These are phyloP conservation scores for Apiotrichum domesticum DNA, from an alignment of 1,284 basidiomycete genomes.

Conservation along the genomic window DNA sequence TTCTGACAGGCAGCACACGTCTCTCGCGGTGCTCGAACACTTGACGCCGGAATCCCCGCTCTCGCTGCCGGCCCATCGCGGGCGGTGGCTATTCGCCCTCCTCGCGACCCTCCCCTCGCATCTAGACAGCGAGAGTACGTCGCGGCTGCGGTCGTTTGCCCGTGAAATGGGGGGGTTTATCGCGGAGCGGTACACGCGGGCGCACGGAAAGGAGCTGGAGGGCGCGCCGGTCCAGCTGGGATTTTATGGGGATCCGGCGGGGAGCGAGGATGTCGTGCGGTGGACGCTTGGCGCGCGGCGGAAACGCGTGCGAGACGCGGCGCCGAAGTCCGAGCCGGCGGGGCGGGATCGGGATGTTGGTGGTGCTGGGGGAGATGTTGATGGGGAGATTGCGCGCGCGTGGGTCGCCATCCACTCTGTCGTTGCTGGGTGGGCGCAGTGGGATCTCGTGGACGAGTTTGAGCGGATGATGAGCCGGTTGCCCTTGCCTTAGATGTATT, in stretches of 20 bases:
- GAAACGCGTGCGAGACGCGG: too few species aligned
- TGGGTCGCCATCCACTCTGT: slow-evolving; percentile 77
- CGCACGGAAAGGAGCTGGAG: background rate
- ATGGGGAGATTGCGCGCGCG: slow-evolving; percentile 50
- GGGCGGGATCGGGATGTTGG: background rate
- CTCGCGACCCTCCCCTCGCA: slow-evolving; percentile 66
- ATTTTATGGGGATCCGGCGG: slow-evolving; percentile 5
- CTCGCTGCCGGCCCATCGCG: slow-evolving; percentile 55
- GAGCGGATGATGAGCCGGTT: slow-evolving; percentile 44
- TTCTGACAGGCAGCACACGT: slow-evolving; percentile 21
- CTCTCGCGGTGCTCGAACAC: slow-evolving; percentile 22
- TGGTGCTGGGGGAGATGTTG: slow-evolving; percentile 12
- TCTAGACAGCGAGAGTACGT: slow-evolving; percentile 71
- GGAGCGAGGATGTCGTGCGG: background rate
- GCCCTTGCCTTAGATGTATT: background rate
- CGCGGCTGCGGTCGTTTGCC: slow-evolving; percentile 67
- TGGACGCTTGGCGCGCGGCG: background rate
- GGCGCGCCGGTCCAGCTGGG: slow-evolving; percentile 6
- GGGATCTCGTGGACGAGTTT: slow-evolving; percentile 72
- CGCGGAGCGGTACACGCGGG: slow-evolving; percentile 32
- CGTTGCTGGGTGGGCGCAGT: slow-evolving; percentile 73
- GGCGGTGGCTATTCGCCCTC: slow-evolving; percentile 76
- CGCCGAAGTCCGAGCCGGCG: too few species aligned
- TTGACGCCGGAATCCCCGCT: slow-evolving; percentile 42
- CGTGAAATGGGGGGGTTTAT: slow-evolving; percentile 63